Conservation (phyloP, 148 eudicot species). For the Dysphania ambrosioides region DNA sequence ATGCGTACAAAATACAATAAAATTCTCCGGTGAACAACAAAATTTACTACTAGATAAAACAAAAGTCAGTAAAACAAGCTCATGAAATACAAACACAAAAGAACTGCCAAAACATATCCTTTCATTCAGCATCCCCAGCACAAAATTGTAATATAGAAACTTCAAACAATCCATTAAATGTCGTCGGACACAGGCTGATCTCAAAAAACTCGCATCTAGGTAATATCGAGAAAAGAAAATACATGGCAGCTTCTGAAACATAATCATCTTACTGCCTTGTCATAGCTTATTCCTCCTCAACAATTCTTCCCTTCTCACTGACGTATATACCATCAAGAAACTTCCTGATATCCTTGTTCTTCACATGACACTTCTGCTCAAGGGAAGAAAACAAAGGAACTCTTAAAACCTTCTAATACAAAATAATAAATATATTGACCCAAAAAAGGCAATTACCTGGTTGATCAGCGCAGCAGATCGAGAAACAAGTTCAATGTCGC, state of each 20-base stretch:
- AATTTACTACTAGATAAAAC: no score
- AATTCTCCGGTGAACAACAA: no score
- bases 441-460: conserved; percentile 23
- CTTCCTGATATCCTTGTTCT: conserved; percentile 58
- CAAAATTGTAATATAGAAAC: conserved; percentile 22
- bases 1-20: no score
- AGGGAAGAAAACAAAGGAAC: no score
- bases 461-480: conserved; percentile 60
- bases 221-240: background rate
- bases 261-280: conserved; percentile 13
- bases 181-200: background rate
- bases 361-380: conserved; percentile 55
- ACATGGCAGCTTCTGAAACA: background rate
- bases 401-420: background rate
- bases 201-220: conserved; percentile 21
- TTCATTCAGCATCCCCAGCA: conserved; percentile 17
- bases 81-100: background rate
- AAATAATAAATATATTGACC: background rate
- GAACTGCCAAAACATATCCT: background rate
- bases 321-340: conserved; percentile 55
- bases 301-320: conserved; percentile 49
- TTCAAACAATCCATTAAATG: conserved; percentile 17
- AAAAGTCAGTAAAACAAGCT: background rate
- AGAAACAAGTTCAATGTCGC: conserved; percentile 61
- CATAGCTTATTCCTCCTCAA: conserved; percentile 34